Conservation (phyloP, 371 early-diverging fungal species). For the Lichtheimia ornata region DNA sequence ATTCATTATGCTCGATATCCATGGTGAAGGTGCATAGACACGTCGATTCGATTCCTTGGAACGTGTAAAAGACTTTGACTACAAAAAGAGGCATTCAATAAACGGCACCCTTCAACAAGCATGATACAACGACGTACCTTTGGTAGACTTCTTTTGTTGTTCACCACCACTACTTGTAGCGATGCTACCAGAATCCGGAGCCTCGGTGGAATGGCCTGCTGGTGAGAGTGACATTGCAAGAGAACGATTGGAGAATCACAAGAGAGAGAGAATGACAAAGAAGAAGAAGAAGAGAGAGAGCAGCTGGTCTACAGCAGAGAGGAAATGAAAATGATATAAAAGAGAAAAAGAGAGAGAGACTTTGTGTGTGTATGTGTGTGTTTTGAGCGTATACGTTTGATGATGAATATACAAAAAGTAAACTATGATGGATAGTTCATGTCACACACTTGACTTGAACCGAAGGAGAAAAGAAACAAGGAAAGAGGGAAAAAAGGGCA, state of each 20-base stretch:
- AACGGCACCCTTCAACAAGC: neutral
- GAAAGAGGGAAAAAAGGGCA: slow-evolving; percentile 11
- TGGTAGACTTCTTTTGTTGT: neutral
- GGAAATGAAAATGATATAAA: no score
- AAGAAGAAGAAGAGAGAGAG: neutral
- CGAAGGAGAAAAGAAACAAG: slow-evolving; percentile 4
- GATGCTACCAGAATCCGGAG: slow-evolving; percentile 3
- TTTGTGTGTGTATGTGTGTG: neutral
- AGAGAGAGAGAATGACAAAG: neutral
- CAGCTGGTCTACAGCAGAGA: slow-evolving; percentile 15
- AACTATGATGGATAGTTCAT: slow-evolving; percentile 5
- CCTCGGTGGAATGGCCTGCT: neutral
- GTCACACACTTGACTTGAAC: slow-evolving; percentile 7
- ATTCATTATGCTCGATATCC: slow-evolving; percentile 8
- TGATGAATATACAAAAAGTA: neutral
- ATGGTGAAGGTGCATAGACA: slow-evolving; percentile 37
- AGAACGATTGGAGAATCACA: neutral
- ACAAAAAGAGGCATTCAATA: neutral
- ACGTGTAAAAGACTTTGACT: slow-evolving; percentile 42
- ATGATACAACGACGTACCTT: neutral
- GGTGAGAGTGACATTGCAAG: slow-evolving; percentile 3
- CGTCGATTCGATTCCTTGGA: slow-evolving; percentile 34
- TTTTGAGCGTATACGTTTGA: slow-evolving; percentile 2
- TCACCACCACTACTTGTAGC: neutral
- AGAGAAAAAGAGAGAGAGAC: neutral